phyloP scores from a whole-genome alignment of 441 rosid species.

The Theobroma grandiflorum region DNA sequence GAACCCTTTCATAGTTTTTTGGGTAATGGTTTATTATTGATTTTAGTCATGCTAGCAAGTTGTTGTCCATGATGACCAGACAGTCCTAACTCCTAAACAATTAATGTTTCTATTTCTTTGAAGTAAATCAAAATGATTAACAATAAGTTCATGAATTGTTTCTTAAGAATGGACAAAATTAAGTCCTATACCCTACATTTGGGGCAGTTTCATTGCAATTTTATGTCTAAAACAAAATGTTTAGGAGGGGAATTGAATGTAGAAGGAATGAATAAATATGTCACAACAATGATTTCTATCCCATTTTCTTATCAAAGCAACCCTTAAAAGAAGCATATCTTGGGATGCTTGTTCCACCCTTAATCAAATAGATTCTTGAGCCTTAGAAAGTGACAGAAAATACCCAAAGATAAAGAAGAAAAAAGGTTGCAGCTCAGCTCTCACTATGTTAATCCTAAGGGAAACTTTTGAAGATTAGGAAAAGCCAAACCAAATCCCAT shows the following conservation, averaged over 20 bases:
- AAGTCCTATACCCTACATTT: constrained; percentile 23
- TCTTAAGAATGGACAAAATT: constrained; percentile 1
- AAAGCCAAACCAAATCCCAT: constrained; percentile 10
- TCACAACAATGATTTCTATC: constrained; percentile 33
- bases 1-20: no score
- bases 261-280: not conserved
- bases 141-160: not conserved
- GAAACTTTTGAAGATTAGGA: constrained; percentile 25
- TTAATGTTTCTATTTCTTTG: not conserved
- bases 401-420: constrained; percentile 25
- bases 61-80: not conserved
- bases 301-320: constrained; percentile 29
- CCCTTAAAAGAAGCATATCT: constrained; percentile 21
- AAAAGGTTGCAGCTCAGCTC: constrained; percentile 1
- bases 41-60: not conserved
- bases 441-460: constrained; percentile 8
- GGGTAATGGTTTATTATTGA: no score
- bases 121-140: constrained; percentile 14
- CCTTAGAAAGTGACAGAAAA: constrained; percentile 17
- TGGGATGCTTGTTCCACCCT: constrained; percentile 31
- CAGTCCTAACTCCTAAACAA: not conserved
- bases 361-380: constrained; percentile 16
- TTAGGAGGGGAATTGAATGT: not conserved
- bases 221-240: not conserved
- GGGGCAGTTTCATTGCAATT: not conserved